Evolutionary conservation across 805 yeast species (phyloP), one percentile per base, ranked within the genome.

Genomic region (Nakazawaea holstii): DNA sequence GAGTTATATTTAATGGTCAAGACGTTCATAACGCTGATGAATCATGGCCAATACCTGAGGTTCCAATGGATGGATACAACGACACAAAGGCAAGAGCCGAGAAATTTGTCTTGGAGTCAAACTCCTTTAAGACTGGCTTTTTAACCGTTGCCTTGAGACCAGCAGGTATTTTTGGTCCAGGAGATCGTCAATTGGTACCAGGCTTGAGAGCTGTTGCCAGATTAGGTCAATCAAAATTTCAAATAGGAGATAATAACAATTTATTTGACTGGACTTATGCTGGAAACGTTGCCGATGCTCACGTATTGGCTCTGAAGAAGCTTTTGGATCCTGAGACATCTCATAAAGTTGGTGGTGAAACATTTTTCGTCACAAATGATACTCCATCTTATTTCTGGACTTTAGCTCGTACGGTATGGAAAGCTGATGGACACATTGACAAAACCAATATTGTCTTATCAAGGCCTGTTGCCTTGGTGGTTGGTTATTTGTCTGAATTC

Each of bases 131-230:
- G 1, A 69, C 72, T 11, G 72, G 70, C 1, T 77, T 91, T 53
- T 68, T 76, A 42, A 94, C 99, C 0, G 85, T 87, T 33, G 94
- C 97, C 1, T 67, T 94, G 42, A 79, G 99, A 53, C 99, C 99
- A 1, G 97, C 99, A 1, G 99, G 99, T 35, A 90, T 94, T 41
- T 94, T 94, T 69, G 99, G 99, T 5, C 99, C 98, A 6, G 98
- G 99, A 39, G 99, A 94, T 64, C 80, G 99, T 51, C 99, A 94
- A 64, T 70, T 94, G 59, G 94, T 94, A 40, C 99, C 99, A 10
- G 96, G 95, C 3, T 72, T 94, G 50, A 80, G 96, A 60, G 76
- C 76, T 13, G 96, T 88, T 39, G 90, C 96, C 3, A 76, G 76
- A 49, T 69, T 79, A 46, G 96, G 96, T 8, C 97, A 92, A 65